Percentiles rank a stretch among this genome's conserved stretches.
phyloP scores from a whole-genome alignment of 2,329 filamentous ascomycete genomes.

The Diaporthe citri region DNA sequence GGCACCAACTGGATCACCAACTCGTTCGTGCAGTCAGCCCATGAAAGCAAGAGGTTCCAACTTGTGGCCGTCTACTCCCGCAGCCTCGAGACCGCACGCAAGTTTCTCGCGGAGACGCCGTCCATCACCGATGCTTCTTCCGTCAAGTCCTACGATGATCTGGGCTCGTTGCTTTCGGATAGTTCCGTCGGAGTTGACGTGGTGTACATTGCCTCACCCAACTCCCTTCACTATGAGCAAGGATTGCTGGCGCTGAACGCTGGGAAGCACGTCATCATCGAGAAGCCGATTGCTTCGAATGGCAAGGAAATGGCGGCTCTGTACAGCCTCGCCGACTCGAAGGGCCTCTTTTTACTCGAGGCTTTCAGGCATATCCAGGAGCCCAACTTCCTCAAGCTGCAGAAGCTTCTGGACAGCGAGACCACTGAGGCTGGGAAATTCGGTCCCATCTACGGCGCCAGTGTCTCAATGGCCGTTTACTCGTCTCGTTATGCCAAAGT shows the following conservation, averaged over 20 bases:
- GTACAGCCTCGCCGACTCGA: slow-evolving; percentile 52
- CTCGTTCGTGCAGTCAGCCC: slow-evolving; percentile 38
- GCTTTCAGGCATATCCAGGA: slow-evolving; percentile 40
- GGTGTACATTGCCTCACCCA: slow-evolving; percentile 60
- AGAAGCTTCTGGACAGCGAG: slow-evolving; percentile 32
- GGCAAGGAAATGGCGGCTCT: slow-evolving; percentile 61
- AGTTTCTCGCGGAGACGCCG: slow-evolving; percentile 34
- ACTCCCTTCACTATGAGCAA: slow-evolving; percentile 60
- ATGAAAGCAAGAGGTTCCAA: slow-evolving; percentile 37
- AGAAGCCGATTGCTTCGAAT: slow-evolving; percentile 67
- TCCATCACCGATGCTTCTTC: slow-evolving; percentile 34
- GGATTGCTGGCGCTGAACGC: slow-evolving; percentile 60
- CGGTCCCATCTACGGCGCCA: slow-evolving; percentile 36
- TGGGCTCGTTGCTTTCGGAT: slow-evolving; percentile 36
- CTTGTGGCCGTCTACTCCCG: slow-evolving; percentile 39
- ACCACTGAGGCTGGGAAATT: slow-evolving; percentile 34
- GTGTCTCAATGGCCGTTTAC: slow-evolving; percentile 35
- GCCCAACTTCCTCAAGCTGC: slow-evolving; percentile 38
- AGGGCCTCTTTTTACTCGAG: slow-evolving; percentile 40
- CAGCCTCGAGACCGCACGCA: slow-evolving; percentile 35
- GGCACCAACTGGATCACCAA: slow-evolving; percentile 40
- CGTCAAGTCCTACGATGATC: slow-evolving; percentile 39
- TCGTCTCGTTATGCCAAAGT: slow-evolving; percentile 39
- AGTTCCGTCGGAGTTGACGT: slow-evolving; percentile 49
- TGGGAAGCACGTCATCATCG: slow-evolving; percentile 66